phyloP scores from a whole-genome alignment of 2,329 filamentous ascomycete species.

The Leptographium galeiforme region DNA sequence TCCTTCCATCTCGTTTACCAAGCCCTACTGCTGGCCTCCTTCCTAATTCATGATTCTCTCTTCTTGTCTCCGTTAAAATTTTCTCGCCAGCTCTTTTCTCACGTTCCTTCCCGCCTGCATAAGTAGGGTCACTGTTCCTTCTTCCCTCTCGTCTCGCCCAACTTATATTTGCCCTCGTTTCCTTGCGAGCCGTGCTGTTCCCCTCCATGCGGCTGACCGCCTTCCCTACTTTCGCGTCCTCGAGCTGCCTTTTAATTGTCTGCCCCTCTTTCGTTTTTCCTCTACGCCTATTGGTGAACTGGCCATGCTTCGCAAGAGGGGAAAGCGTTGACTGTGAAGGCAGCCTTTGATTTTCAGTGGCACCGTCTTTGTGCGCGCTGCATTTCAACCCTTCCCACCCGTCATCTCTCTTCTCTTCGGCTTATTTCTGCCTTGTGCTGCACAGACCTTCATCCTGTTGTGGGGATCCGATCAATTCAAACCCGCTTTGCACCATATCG shows the following conservation, averaged over 20 bases:
- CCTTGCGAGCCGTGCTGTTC: too few species aligned
- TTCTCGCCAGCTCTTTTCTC: too few species aligned
- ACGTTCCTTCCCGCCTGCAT: too few species aligned
- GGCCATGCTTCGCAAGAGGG: slow-evolving; percentile 5
- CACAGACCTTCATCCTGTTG: not conserved
- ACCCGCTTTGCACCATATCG: not conserved
- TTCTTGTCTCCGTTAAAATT: not conserved
- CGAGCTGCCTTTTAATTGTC: not conserved
- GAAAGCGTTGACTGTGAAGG: not conserved
- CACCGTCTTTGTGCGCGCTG: not conserved
- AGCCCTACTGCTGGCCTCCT: not conserved
- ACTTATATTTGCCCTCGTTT: too few species aligned
- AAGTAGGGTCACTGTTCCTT: too few species aligned
- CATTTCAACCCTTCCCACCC: not conserved
- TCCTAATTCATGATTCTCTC: not conserved
- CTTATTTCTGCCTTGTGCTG: not conserved
- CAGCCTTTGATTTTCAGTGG: not conserved
- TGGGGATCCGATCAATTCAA: not conserved
- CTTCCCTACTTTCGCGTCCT: not conserved
- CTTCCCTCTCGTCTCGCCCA: too few species aligned
- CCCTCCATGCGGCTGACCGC: too few species aligned
- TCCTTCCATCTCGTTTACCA: not conserved
- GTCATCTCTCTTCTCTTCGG: not conserved
- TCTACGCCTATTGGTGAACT: slow-evolving; percentile 2
- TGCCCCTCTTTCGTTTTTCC: not conserved